Base-by-base conservation (phyloP, 2,329 filamentous ascomycete species). In the Arthrinium phaeospermum region DNA sequence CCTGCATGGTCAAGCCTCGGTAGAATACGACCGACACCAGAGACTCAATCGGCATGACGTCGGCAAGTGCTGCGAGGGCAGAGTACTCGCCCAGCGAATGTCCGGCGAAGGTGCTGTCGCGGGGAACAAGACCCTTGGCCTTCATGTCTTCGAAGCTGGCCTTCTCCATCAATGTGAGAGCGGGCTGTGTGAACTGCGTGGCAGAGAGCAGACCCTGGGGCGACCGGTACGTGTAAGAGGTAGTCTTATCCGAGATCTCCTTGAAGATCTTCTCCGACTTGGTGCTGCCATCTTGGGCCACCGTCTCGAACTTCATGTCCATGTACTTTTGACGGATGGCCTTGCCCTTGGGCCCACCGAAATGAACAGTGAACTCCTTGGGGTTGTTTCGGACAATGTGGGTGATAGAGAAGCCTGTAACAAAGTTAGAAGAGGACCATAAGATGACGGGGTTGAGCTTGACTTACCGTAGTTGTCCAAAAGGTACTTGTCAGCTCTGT, bases 201-300 rank as follows among this genome's bases (percentile, higher is more conserved):
- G 97, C 96, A 49, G 96, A 99, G 51, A 99, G 89, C 71, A 99
- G 90, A 79, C 96, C 96, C 3, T 94, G 97, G 1, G 96, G 96
- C 16, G 96, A 99, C 73, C 93, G 91, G 88, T 98, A 99, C 1
- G 96, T 99, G 88, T 99, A 99, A 0, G 94, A 98, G 7, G 93
- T 94, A 2, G 96, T 98, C 81, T 89, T 92, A 85, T 98, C 96
- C 79, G 93, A 90, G 78, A 99, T 95, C 79, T 97, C 95, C 87
- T 99, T 98, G 90, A 99, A 99, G 81, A 99, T 99, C 85, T 96
- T 97, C 88, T 99, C 96, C 0, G 96, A 98, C 85, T 98, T 98
- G 86, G 98, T 95, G 47, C 91, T 91, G 37, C 96, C 96, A 82
- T 99, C 96, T 1, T 94, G 86, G 73, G 93, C 93, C 70, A 99